Evolutionary conservation across 2,329 filamentous ascomycete genomes (phyloP).

Genomic region (Zasmidium angulare): DNA sequence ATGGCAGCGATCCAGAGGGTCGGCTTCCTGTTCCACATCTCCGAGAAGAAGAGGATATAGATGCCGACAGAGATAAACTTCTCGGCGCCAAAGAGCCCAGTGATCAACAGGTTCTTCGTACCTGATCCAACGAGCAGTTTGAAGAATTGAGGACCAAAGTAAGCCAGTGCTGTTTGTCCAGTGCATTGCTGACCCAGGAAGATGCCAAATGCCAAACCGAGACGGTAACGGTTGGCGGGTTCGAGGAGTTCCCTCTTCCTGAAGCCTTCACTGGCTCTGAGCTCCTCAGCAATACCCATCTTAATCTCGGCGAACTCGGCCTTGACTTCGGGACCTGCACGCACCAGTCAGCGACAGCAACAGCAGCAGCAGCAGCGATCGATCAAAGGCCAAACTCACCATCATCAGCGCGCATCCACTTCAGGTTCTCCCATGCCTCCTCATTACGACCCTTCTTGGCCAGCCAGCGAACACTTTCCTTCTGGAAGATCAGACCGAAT

Average conservation of each 20-base stretch:
- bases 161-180: slow-evolving; percentile 55
- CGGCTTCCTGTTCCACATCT: slow-evolving; percentile 45
- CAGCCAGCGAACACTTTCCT: slow-evolving; percentile 54
- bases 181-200: slow-evolving; percentile 57
- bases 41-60: slow-evolving; percentile 54
- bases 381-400: slow-evolving; percentile 3
- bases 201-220: slow-evolving; percentile 47
- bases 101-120: slow-evolving; percentile 49
- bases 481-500: slow-evolving; percentile 49
- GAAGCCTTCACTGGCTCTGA: slow-evolving; percentile 39
- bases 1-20: slow-evolving; percentile 29
- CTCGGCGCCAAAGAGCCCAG: slow-evolving; percentile 55
- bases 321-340: slow-evolving; percentile 21
- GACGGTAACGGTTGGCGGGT: slow-evolving; percentile 45
- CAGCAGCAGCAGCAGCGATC: background rate
- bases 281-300: slow-evolving; percentile 48
- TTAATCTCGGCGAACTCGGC: slow-evolving; percentile 55
- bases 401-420: slow-evolving; percentile 53
- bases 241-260: slow-evolving; percentile 45
- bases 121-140: slow-evolving; percentile 50
- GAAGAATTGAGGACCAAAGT: slow-evolving; percentile 58
- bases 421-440: slow-evolving; percentile 50
- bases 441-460: slow-evolving; percentile 47
- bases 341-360: background rate
- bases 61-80: slow-evolving; percentile 50